phyloP scores from a whole-genome alignment of 163 green algal genomes.

The Scenedesmus sp. region DNA sequence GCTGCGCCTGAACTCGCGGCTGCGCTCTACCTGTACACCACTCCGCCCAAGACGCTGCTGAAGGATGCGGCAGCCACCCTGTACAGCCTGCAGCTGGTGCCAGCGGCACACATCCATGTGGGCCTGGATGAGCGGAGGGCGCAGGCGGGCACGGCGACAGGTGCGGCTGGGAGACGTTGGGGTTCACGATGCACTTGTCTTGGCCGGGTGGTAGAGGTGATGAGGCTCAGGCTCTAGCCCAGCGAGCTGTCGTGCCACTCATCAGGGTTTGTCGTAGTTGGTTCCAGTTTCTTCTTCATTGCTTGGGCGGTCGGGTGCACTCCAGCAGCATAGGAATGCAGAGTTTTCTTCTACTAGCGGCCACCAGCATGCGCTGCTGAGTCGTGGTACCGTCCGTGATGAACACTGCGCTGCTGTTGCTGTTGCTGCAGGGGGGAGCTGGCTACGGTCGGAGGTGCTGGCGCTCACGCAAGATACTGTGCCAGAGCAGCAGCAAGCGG shows the following conservation, averaged over 20 bases:
- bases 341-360: neutral
- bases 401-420: neutral
- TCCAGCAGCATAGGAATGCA: neutral
- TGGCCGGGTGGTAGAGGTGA: too few species aligned
- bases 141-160: neutral
- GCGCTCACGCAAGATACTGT: constrained; percentile 45
- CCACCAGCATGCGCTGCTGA: neutral
- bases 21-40: constrained; percentile 56
- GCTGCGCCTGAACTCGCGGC: neutral
- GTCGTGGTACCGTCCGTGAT: neutral
- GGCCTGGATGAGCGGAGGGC: constrained; percentile 21
- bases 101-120: constrained; percentile 53
- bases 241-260: too few species aligned
- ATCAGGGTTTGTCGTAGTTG: too few species aligned
- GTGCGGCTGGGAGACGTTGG: neutral
- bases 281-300: too few species aligned
- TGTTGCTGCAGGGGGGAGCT: neutral
- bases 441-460: constrained; percentile 35
- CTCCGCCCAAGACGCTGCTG: constrained; percentile 47
- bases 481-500: constrained; percentile 6
- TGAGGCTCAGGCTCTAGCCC: too few species aligned
- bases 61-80: constrained; percentile 44
- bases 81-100: constrained; percentile 43
- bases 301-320: neutral
- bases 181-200: neutral